Evolutionary conservation across 306 rosid species (phyloP), one percentile per base, ranked within the genome.

Genomic region (Acacia melanoxylon): DNA sequence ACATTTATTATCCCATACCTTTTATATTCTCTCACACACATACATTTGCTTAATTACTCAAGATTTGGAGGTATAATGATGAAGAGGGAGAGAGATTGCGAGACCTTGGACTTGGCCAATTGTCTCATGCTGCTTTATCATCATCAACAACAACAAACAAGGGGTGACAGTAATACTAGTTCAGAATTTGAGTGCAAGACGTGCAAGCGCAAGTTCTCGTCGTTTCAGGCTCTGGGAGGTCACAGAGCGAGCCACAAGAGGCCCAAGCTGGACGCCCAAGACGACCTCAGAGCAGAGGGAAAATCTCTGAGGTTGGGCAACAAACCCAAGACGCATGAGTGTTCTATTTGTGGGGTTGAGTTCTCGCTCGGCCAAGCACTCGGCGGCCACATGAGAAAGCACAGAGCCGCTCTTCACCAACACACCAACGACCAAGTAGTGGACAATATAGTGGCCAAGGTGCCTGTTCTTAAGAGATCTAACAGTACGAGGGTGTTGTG

Each of bases 341-440:
- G 98, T 77, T 81, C 86, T 10, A 83, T 89, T 25, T 94, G 98
- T 68, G 97, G 98, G 1, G 69, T 80, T 15, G 80, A 81, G 74
- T 94, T 94, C 78, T 54, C 89, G 0, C 48, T 89, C 85, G 98
- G 98, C 0, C 98, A 94, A 42, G 98, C 98, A 31, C 71, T 94
- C 9, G 98, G 98, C 0, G 98, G 98, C 0, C 98, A 94, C 80
- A 94, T 92, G 98, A 85, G 93, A 69, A 84, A 87, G 79, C 98
- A 94, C 25, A 90, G 88, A 73, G 73, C 81, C 35, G 0, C 37
- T 22, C 58, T 66, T 19, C 81, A 68, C 15, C 63, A 61, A 2
- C 2, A 49, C 2, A 1, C 12, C 8, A n/a, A 29, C 2, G 1
- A 58, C 65, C 63, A 9, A 9, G 35, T 24, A 29, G 31, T 66